A percentile compares a stretch with the other conserved stretches of the same genome.
Conservation (phyloP, 257 asterid species). For the Catharanthus roseus region DNA sequence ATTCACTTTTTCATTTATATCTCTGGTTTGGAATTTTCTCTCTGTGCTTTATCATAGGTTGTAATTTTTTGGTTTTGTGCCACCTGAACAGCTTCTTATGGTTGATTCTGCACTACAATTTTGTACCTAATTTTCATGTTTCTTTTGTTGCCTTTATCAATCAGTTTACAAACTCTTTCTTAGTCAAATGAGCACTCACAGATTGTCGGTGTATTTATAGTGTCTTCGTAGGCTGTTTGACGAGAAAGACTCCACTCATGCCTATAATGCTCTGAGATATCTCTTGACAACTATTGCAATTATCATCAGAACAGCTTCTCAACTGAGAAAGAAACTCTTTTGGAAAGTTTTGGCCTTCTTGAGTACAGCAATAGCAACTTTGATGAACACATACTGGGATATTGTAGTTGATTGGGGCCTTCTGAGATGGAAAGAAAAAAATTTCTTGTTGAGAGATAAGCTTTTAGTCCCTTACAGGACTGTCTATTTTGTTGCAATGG, state of each 20-base stretch:
- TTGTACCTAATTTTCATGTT: neutral
- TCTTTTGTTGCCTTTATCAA: neutral
- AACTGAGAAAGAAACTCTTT: conserved; percentile 34
- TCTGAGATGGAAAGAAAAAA: conserved; percentile 56
- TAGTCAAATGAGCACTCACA: conserved; percentile 11
- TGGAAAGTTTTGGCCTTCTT: conserved; percentile 64
- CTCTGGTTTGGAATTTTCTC: no score
- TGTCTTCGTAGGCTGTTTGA: conserved; percentile 70
- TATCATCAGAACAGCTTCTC: conserved; percentile 60
- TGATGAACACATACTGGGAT: conserved; percentile 75
- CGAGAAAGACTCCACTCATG: conserved; percentile 52
- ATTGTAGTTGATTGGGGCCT: conserved; percentile 84
- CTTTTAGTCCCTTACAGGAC: conserved; percentile 46
- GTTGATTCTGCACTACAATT: neutral
- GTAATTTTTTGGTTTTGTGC: neutral
- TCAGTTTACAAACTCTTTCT: neutral
- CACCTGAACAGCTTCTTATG: neutral
- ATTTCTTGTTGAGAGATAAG: conserved; percentile 58
- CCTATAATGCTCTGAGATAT: conserved; percentile 59
- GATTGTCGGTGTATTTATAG: conserved; percentile 33
- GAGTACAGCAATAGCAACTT: conserved; percentile 53
- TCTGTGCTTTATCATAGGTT: neutral
- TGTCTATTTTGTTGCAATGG: conserved; percentile 65
- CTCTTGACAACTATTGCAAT: conserved; percentile 74
- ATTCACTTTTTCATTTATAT: neutral